Conservation (phyloP, 2,329 filamentous ascomycete genomes). For the Xylariaceae sp. region DNA sequence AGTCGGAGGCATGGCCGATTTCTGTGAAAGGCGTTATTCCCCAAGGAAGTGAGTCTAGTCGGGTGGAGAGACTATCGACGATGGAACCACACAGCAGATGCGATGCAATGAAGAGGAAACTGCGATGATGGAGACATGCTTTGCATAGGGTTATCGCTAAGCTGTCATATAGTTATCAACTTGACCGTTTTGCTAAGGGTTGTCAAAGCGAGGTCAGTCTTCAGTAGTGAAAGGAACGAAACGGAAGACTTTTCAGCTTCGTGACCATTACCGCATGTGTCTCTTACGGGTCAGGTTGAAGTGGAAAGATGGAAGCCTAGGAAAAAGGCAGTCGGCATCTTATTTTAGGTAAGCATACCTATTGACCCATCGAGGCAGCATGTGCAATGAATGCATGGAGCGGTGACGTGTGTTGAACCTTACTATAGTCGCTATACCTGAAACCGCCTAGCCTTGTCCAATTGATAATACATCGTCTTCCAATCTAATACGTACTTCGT, state of each 20-base stretch:
- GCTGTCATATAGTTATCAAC: too few relatives aligned
- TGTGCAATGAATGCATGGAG: conserved; percentile 19
- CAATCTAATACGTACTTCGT: too few relatives aligned
- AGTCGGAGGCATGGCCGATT: conserved; percentile 30
- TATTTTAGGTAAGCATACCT: background rate
- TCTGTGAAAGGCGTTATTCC: background rate
- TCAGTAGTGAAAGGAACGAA: background rate
- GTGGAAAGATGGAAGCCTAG: background rate
- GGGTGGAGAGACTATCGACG: conserved; percentile 8
- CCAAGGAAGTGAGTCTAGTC: background rate
- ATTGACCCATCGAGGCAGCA: conserved; percentile 12
- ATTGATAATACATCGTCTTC: background rate
- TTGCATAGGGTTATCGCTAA: conserved; percentile 14
- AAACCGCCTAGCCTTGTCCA: background rate
- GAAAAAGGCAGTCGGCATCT: background rate
- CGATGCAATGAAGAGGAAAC: conserved; percentile 11
- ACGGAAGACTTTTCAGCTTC: background rate
- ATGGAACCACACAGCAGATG: conserved; percentile 4
- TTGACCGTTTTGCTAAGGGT: too few relatives aligned
- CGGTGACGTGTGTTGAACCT: conserved; percentile 23
- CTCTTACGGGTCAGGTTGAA: background rate
- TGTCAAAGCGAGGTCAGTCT: too few relatives aligned
- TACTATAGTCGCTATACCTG: background rate
- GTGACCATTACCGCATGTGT: background rate
- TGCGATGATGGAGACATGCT: conserved; percentile 22